Evolutionary conservation across 331 rosid genomes (phyloP), one percentile per base, ranked within the genome.

Genomic region (Malus hybrid): DNA sequence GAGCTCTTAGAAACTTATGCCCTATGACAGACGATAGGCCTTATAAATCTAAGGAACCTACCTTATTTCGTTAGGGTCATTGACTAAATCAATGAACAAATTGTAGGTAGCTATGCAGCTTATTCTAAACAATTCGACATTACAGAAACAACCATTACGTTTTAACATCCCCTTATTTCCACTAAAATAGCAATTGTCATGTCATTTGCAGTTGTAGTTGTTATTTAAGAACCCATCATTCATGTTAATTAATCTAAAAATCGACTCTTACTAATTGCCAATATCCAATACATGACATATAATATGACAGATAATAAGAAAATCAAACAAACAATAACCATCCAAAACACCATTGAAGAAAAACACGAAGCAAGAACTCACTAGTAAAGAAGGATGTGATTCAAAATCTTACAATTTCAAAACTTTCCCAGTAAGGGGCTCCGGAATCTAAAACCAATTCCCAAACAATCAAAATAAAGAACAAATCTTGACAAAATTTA

Each of bases 391-490:
- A 78, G 96, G 99, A 82, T 92, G 75, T 31, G 88, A 80, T 84
- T 94, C 97, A 86, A 94, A 91, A 79, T 92, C 97, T 56, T 81
- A 87, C 87, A 90, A 80, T 80, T 82, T 84, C 96, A 96, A 94
- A 71, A 86, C 80, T 80, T 84, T 90, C 77, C 93, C 96, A 12
- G 97, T 85, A 31, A 90, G 92, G 67, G 99, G 97, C 88, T 94
- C 91, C 48, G 96, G 83, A 81, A 94, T 86, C 97, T 92, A 76
- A 69, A 70, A 65, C 73, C 75, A 69, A 81, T 80, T 10, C 77
- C 79, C 34, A 24, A 24, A 60, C 33, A 24, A 6, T 5, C 65
- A 60, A 74, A 48, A 31, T 59, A 46, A 64, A 10, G 10, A 77
- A 46, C 4, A 64, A 64, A 70, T 6, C 14, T 12, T 14, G 14